Percentiles rank a stretch among this genome's conserved stretches.
Evolutionary conservation across 2,329 filamentous ascomycete species (phyloP).

Genomic region (Podosphaera xanthii): DNA sequence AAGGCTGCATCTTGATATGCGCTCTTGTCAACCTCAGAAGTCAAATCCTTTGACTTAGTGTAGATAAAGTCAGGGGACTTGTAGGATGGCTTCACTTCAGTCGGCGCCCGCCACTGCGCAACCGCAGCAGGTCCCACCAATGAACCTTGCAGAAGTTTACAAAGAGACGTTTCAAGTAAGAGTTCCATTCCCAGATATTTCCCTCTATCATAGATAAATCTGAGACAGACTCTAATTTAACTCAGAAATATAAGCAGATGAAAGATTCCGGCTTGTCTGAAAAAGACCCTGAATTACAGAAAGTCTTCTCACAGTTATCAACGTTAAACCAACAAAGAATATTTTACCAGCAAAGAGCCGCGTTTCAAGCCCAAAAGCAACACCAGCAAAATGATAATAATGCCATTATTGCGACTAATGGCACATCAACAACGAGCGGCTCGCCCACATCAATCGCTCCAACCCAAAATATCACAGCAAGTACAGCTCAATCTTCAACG

Average conservation of each 20-base stretch:
- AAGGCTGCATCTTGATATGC: conserved; percentile 17
- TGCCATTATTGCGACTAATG: background rate
- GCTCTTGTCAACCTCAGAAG: conserved; percentile 2
- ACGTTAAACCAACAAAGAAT: conserved; percentile 41
- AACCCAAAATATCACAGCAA: background rate
- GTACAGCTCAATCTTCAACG: conserved; percentile 13
- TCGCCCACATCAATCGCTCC: background rate
- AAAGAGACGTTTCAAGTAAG: conserved; percentile 50
- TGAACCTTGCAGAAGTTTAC: conserved; percentile 49
- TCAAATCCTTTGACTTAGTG: background rate
- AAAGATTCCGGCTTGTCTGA: conserved; percentile 61
- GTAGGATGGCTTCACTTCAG: conserved; percentile 58
- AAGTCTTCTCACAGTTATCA: conserved; percentile 52
- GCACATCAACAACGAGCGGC: background rate
- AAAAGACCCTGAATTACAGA: conserved; percentile 71
- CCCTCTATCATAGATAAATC: background rate
- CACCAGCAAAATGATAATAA: conserved; percentile 12
- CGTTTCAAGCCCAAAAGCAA: conserved; percentile 27
- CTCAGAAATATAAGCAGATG: conserved; percentile 72
- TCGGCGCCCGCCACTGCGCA: conserved; percentile 44
- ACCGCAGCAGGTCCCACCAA: conserved; percentile 26
- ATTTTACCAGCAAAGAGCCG: conserved; percentile 20
- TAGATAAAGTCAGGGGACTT: background rate
- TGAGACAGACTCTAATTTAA: conserved; percentile 12
- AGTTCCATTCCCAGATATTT: conserved; percentile 4